These are phyloP conservation scores for Peltaster fructicola DNA, from an alignment of 2,329 filamentous ascomycete species.

Conservation along the genomic window DNA sequence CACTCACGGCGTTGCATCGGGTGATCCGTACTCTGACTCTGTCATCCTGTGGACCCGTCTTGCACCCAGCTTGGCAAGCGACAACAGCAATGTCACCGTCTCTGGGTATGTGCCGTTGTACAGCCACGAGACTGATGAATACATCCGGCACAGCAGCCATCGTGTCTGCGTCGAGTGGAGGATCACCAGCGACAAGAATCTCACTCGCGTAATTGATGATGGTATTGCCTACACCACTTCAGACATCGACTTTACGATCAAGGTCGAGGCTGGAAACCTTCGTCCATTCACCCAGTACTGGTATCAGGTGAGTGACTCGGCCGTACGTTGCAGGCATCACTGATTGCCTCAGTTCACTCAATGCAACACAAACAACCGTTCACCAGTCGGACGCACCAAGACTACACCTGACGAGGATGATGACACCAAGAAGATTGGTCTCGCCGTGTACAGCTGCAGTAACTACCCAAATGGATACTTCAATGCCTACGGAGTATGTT, in stretches of 20 bases:
- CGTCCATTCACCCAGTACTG: slow-evolving; percentile 13
- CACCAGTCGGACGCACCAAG: slow-evolving; percentile 13
- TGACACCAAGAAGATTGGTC: slow-evolving; percentile 9
- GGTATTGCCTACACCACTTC: slow-evolving; percentile 13
- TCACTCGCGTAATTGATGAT: slow-evolving; percentile 6
- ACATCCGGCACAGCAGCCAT: slow-evolving; percentile 9
- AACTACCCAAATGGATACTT: slow-evolving; percentile 13
- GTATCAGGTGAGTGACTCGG: slow-evolving; percentile 12
- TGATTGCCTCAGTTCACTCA: too few species aligned
- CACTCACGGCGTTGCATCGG: slow-evolving; percentile 34
- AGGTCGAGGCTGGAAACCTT: slow-evolving; percentile 11
- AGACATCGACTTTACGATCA: slow-evolving; percentile 15
- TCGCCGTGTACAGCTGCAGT: slow-evolving; percentile 13
- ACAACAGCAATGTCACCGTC: slow-evolving; percentile 13
- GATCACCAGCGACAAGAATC: slow-evolving; percentile 6
- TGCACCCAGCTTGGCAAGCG: slow-evolving; percentile 9
- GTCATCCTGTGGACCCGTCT: slow-evolving; percentile 24
- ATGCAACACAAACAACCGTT: slow-evolving; percentile 10
- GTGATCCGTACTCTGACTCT: slow-evolving; percentile 26
- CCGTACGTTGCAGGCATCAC: too few species aligned
- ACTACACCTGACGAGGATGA: slow-evolving; percentile 10
- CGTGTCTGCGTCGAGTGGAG: slow-evolving; percentile 10
- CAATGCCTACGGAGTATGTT: slow-evolving; percentile 15
- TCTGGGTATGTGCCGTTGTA: slow-evolving; percentile 11
- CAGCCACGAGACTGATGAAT: slow-evolving; percentile 13